phyloP scores from a whole-genome alignment of 257 asterid species.

The Nicotiana otophora region DNA sequence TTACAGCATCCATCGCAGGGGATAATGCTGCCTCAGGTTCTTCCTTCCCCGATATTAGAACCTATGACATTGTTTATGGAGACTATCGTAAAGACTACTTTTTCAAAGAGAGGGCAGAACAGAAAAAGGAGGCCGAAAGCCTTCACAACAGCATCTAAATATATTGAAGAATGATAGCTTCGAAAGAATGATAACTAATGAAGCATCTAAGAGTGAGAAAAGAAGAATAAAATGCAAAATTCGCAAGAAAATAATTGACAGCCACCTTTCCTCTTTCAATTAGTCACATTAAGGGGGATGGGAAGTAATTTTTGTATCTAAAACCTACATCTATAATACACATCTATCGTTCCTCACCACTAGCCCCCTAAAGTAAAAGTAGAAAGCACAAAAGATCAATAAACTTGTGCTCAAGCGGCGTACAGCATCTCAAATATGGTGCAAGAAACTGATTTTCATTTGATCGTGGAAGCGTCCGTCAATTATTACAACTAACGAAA shows the following conservation, averaged over 20 bases:
- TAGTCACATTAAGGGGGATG: background rate
- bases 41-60: constrained; percentile 73
- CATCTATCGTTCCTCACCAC: background rate
- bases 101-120: background rate
- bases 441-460: background rate
- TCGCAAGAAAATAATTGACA: background rate
- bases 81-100: background rate
- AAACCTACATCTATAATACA: background rate
- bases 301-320: background rate
- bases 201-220: background rate
- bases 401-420: background rate
- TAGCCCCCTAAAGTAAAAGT: background rate
- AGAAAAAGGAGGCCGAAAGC: background rate
- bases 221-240: background rate
- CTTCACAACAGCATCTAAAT: background rate
- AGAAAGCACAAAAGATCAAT: background rate
- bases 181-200: background rate
- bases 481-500: no score
- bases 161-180: background rate
- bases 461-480: background rate
- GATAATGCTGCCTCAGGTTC: constrained; percentile 64
- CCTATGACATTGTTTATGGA: constrained; percentile 33
- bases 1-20: constrained; percentile 76
- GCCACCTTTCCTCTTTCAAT: background rate
- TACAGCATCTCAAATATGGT: background rate